Evolutionary conservation across 2,329 filamentous ascomycete species (phyloP), one percentile per base, ranked within the genome.

Genomic region (Pseudogymnoascus sp.): DNA sequence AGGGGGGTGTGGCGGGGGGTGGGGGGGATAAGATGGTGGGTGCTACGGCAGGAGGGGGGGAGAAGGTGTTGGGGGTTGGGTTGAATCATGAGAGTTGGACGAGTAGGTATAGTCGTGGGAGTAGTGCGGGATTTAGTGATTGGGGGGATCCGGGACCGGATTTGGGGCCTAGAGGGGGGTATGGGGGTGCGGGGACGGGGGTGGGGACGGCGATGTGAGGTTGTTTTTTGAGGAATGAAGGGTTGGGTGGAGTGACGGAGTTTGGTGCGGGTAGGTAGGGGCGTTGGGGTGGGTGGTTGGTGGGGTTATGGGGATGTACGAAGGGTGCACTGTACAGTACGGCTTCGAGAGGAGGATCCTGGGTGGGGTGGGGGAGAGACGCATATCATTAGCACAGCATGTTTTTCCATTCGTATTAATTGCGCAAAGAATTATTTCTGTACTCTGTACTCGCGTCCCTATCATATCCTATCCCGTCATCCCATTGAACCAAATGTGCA

Each of bases 111-210:
- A 80, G 78, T 26, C 83, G 81, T 68, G 80, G 81, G 45, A 71
- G 79, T 7, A 65, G 68, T 78, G 67, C 74, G 18, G 42, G 42
- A 21, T 47, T 47, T 47, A 47, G 73, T 60, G 78, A 77, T 29
- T 84, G 77, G 81, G 80, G 79, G 62, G 82, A 83, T 63, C 81
- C 82, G 0, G 82, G 81, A 0, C 81, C 81, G 2, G 82, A 84
- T 66, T 75, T 84, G 0, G 81, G 81, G 0, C 76, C 78, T 0
- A 75, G 66, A 2, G 69, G 68, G 51, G 51, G 42, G 26, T 51
- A 51, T 51, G 45, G 12, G 10, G 40, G 8, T 4, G 37, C 2
- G n/a, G 37, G 37, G 39, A 11, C 8, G 18, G 42, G 21, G 23
- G 45, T 51, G 45, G 45, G 45, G 21, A 51, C 45, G 8, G 45